phyloP scores from a whole-genome alignment of 768 basidiomycete species.

The Phylloporus scabripes region DNA sequence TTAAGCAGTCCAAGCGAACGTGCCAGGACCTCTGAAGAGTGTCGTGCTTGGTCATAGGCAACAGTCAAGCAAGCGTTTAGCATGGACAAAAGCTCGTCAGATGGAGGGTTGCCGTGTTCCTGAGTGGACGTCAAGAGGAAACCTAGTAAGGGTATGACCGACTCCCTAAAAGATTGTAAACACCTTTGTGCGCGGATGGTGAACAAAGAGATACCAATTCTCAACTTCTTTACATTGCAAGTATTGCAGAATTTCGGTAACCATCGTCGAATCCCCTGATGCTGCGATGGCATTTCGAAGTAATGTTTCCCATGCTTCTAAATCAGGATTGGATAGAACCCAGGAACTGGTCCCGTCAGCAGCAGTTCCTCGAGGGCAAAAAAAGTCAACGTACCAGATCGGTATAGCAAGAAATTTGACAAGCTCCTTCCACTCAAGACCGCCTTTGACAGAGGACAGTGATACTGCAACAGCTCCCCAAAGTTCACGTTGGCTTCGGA shows the following conservation, averaged over 20 bases:
- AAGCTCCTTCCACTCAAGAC: constrained; percentile 37
- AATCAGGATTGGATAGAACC: constrained; percentile 39
- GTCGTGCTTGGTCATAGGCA: constrained; percentile 30
- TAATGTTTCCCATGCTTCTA: constrained; percentile 38
- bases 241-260: constrained; percentile 12
- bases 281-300: constrained; percentile 30
- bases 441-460: constrained; percentile 22
- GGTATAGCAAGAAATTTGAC: constrained; percentile 44
- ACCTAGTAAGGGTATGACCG: constrained; percentile 14
- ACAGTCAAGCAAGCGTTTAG: constrained; percentile 29
- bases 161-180: constrained; percentile 19
- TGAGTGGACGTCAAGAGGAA: constrained; percentile 11
- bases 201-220: constrained; percentile 18
- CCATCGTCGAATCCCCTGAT: constrained; percentile 6
- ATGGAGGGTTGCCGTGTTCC: constrained; percentile 8
- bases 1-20: constrained; percentile 35
- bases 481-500: constrained; percentile 33
- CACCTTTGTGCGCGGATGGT: neutral
- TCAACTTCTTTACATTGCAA: constrained; percentile 13
- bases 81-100: constrained; percentile 22
- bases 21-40: constrained; percentile 21
- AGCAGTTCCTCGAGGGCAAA: neutral
- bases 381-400: constrained; percentile 35
- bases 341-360: constrained; percentile 35
- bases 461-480: constrained; percentile 44